A percentile compares a stretch with the other conserved stretches of the same genome.
These are phyloP conservation scores for Ophiobolus disseminans DNA, from an alignment of 2,329 filamentous ascomycete genomes.

Conservation along the genomic window DNA sequence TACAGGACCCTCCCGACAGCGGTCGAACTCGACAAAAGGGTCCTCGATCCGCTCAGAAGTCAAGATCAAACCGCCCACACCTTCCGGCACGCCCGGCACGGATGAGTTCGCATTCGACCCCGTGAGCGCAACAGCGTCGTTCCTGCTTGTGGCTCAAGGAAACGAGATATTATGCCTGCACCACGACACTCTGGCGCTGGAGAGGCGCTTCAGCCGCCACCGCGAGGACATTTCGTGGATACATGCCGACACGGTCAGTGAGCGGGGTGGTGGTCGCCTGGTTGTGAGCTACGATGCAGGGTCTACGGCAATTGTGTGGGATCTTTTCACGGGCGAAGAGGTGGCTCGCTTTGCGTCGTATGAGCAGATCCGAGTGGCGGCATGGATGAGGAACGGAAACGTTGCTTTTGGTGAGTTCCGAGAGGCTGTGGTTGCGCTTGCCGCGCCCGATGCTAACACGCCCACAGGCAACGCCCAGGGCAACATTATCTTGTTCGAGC, in stretches of 20 bases:
- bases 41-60: conserved; percentile 43
- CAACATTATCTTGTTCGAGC: conserved; percentile 93
- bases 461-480: conserved; percentile 83
- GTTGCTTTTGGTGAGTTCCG: conserved; percentile 87
- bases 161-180: conserved; percentile 84
- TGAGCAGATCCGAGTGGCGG: conserved; percentile 80
- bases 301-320: conserved; percentile 95
- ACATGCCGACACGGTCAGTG: conserved; percentile 89
- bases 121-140: conserved; percentile 87
- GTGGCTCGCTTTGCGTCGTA: conserved; percentile 92
- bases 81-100: conserved; percentile 54
- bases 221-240: conserved; percentile 83
- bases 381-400: conserved; percentile 97
- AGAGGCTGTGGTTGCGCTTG: conserved; percentile 4
- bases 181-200: conserved; percentile 89
- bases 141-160: conserved; percentile 88
- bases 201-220: conserved; percentile 84
- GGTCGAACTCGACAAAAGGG: conserved; percentile 49
- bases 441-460: conserved; percentile 16
- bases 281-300: conserved; percentile 93
- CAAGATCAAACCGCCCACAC: conserved; percentile 51
- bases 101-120: conserved; percentile 73
- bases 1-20: conserved; percentile 50
- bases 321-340: conserved; percentile 89
- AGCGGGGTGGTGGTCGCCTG: conserved; percentile 80